Base-by-base conservation (phyloP, 306 rosid genomes). In the Quercus suber region DNA sequence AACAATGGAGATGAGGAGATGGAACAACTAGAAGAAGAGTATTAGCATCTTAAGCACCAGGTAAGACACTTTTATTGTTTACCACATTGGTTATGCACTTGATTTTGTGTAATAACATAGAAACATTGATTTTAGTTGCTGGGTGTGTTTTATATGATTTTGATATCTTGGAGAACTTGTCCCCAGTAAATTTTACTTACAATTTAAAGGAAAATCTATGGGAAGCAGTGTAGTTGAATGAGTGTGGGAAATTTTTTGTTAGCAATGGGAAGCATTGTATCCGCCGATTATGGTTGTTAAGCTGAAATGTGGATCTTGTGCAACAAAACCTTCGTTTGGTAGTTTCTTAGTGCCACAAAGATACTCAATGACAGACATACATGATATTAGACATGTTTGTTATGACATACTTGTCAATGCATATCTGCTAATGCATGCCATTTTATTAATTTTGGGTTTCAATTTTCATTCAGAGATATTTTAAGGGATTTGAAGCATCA, bases 21-120 rank as follows among this genome's bases (percentile, higher is more conserved):
- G 92, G 95, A 88, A 76, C 87, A 89, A 31, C 96, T 92, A 52
- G 94, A 92, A 88, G 87, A 92, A 81, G 92, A 92, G 82, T 91
- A 88, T 67, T 81, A 69, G 84, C 84, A 82, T 78, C 89, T 92
- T 80, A 91, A 90, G 69, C 77, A 85, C 25, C 90, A 91, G 86
- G 93, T 94, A 82, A 89, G 97, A 69, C 72, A 5, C 37, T 85
- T 69, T 19, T 25, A 3, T 76, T 77, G 25, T 65, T 18, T 65
- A 1, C 43, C 71, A 21, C 71, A 68, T n/a, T 71, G 30, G n/a
- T 33, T 57, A 19, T 27, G 18, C 67, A 35, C 45, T 53, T 79
- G 65, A 5, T 33, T 33, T 33, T 33, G 37, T 33, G 37, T 63
- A 57, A 35, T 69, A 18, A 75, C 18, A 21, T 33, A 43, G 53